Base-by-base conservation (phyloP, 805 yeast species). In the Huiozyma sinensis region DNA sequence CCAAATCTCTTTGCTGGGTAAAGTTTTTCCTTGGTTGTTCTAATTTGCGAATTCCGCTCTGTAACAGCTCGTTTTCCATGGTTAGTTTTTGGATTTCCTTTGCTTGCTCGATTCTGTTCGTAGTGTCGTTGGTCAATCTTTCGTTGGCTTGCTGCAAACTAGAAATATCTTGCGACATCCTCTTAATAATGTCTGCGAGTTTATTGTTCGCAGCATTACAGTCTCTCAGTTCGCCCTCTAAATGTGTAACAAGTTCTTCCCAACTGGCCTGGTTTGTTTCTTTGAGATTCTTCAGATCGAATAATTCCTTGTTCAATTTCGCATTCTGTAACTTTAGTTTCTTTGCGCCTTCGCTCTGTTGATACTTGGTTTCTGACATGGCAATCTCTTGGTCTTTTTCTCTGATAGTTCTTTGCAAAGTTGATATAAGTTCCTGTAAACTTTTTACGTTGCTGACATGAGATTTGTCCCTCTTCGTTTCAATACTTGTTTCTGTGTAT, bases 251-350 rank as follows among this genome's bases (percentile, higher is more conserved):
- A 11, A 52, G 49, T 5, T 47, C 42, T 6, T 51, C 57, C 50
- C 65, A 52, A 33, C 61, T 55, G n/a, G 44, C 44, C 36, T 54
- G 56, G 31, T 55, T 56, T 9, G 46, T 35, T 41, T 42, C 47
- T 10, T 48, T 28, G 24, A 54, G 11, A 28, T 56, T 49, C 32
- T 44, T 49, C 17, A 47, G 40, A 28, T 47, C 49, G 28, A 48
- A 43, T 7, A 54, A 29, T 33, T 53, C 52, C 33, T 43, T 45
- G 2, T 30, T 43, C 10, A 49, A 43, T 17, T 43, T 46, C 17
- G 46, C 46, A 28, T 50, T 49, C 32, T 45, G 47, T 37, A 41
- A 37, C 2, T 38, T 34, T 24, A 44, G 12, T 17, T 28, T 30
- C 34, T 32, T n/a, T 10, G n/a, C n/a, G 10, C n/a, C n/a, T 10